Conservation (phyloP, 495 filamentous ascomycete genomes). For the Mycothermus thermophilus region DNA sequence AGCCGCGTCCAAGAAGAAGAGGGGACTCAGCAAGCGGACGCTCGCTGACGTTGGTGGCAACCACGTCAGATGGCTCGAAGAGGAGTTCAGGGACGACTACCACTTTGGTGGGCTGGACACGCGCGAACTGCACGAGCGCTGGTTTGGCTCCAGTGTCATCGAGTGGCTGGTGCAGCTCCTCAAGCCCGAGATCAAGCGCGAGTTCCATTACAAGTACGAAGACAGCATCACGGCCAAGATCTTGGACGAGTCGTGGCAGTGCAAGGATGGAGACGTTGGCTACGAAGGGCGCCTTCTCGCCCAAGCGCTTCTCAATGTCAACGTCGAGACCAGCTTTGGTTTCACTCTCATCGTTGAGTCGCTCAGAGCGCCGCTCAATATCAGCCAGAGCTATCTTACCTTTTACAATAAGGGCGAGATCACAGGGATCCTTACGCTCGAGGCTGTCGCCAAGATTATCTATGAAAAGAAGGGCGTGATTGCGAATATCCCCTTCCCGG, state of each 20-base stretch:
- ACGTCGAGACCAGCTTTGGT: too few species aligned
- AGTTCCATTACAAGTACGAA: constrained; percentile 9
- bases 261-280: not conserved
- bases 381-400: not conserved
- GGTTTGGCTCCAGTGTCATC: constrained; percentile 13
- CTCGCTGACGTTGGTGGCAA: constrained; percentile 21
- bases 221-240: constrained; percentile 8
- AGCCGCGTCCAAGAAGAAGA: constrained; percentile 6
- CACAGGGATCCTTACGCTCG: too few species aligned
- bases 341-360: too few species aligned
- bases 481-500: too few species aligned
- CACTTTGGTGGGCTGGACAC: constrained; percentile 9
- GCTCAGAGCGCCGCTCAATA: constrained; percentile 4
- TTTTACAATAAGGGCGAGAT: constrained; percentile 21
- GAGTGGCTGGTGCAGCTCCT: constrained; percentile 10
- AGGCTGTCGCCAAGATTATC: too few species aligned
- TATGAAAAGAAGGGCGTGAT: too few species aligned
- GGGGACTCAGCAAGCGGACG: constrained; percentile 20
- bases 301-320: constrained; percentile 13
- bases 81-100: constrained; percentile 22
- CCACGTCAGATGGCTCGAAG: constrained; percentile 23
- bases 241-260: constrained; percentile 9
- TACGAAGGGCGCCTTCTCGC: constrained; percentile 6
- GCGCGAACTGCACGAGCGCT: constrained; percentile 14
- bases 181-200: constrained; percentile 2